A percentile compares a stretch with the other conserved stretches of the same genome.
These are phyloP conservation scores for Rhinocladiella similis DNA, from an alignment of 2,329 filamentous ascomycete genomes.

Conservation along the genomic window DNA sequence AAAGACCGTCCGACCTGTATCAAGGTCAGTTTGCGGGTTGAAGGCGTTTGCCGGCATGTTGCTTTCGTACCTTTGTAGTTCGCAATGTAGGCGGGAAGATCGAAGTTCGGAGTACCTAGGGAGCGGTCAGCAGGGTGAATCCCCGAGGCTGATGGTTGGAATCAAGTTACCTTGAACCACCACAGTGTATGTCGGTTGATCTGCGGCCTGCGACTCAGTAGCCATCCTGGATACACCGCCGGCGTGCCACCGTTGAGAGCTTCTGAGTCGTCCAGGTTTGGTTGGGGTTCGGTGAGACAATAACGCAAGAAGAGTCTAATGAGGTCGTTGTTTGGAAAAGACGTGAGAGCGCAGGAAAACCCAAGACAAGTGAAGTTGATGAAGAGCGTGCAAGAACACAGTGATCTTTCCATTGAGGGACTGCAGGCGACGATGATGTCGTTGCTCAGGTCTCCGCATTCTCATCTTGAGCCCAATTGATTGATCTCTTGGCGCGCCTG, in stretches of 20 bases:
- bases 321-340: not conserved
- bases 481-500: not conserved
- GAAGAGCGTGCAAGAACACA: not conserved
- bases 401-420: not conserved
- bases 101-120: slow-evolving; percentile 78
- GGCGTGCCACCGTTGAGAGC: not conserved
- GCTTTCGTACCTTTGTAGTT: slow-evolving; percentile 74
- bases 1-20: slow-evolving; percentile 74
- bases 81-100: slow-evolving; percentile 84
- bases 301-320: no score
- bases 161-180: slow-evolving; percentile 20
- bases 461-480: not conserved
- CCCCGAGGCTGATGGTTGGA: not conserved
- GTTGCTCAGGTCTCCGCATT: not conserved
- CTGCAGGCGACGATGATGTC: not conserved
- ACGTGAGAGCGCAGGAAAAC: not conserved
- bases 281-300: no score
- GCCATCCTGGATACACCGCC: slow-evolving; percentile 14
- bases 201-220: slow-evolving; percentile 7
- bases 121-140: slow-evolving; percentile 1
- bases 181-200: slow-evolving; percentile 17
- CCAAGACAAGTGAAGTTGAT: not conserved
- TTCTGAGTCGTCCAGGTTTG: not conserved
- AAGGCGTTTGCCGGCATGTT: not conserved
- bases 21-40: not conserved